phyloP scores from a whole-genome alignment of 441 rosid genomes.

The Rhodomyrtus psidioides region DNA sequence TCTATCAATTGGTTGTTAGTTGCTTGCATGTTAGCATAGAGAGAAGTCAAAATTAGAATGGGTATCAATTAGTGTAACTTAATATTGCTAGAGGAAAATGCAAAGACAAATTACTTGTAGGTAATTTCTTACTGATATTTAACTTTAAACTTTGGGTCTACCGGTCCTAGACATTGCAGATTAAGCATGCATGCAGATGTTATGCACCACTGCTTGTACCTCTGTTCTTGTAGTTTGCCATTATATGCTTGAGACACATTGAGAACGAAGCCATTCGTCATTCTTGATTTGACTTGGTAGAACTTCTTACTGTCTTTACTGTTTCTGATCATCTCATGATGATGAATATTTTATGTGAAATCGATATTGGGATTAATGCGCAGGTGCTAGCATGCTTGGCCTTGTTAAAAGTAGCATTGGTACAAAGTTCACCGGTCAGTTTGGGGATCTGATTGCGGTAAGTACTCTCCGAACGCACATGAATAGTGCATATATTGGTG shows the following conservation, averaged over 20 bases:
- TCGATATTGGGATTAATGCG: not conserved
- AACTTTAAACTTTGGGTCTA: not conserved
- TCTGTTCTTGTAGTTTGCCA: not conserved
- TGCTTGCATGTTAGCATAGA: not conserved
- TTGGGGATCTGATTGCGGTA: constrained; percentile 92
- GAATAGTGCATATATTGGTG: not conserved
- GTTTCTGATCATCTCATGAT: not conserved
- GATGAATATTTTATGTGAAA: not conserved
- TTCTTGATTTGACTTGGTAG: not conserved
- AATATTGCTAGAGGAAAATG: not conserved
- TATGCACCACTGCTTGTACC: not conserved
- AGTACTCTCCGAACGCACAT: constrained; percentile 19
- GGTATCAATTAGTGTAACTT: not conserved
- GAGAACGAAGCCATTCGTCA: not conserved
- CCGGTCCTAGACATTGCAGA: not conserved
- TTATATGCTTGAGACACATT: not conserved
- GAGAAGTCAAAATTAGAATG: not conserved
- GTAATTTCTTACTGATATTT: not conserved
- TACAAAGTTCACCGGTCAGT: constrained; percentile 92
- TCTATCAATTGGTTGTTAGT: not conserved
- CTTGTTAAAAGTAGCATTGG: constrained; percentile 90
- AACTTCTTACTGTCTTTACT: not conserved
- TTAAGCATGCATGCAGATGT: not conserved
- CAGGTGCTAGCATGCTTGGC: constrained; percentile 72
- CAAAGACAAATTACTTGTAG: not conserved